Evolutionary conservation across 805 yeast genomes (phyloP).

Genomic region (Isabelozyma gotoi): DNA sequence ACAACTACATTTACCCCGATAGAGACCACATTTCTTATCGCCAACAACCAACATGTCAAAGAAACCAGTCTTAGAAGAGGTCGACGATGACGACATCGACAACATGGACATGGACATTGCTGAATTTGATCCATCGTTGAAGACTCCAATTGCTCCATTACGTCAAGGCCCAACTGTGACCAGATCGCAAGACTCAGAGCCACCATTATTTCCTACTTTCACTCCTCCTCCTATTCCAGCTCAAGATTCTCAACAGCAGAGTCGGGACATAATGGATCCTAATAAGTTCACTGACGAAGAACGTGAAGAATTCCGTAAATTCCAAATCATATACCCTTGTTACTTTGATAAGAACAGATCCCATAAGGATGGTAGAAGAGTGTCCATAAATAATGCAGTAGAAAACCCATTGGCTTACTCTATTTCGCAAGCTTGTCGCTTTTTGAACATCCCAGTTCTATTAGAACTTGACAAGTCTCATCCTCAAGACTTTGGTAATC

Average conservation of each 20-base stretch:
- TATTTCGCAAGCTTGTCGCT: conserved; percentile 68
- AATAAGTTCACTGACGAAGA: conserved; percentile 51
- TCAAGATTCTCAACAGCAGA: conserved; percentile 7
- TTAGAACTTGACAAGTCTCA: conserved; percentile 83
- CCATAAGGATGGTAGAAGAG: conserved; percentile 82
- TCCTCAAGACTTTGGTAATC: conserved; percentile 96
- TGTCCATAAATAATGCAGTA: conserved; percentile 65
- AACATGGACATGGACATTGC: conserved; percentile 92
- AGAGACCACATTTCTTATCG: neutral
- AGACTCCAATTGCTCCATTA: conserved; percentile 68
- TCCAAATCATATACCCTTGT: conserved; percentile 85
- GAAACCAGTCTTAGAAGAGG: conserved; percentile 74
- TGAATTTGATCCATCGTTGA: conserved; percentile 71
- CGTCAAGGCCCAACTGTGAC: conserved; percentile 58
- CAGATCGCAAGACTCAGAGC: conserved; percentile 57
- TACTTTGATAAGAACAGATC: conserved; percentile 82
- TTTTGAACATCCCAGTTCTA: conserved; percentile 40
- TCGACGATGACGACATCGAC: conserved; percentile 84
- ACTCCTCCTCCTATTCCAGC: conserved; percentile 11
- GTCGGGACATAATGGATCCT: conserved; percentile 28
- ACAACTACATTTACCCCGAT: no score
- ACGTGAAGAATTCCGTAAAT: conserved; percentile 59
- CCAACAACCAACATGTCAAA: conserved; percentile 18
- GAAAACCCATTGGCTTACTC: conserved; percentile 85
- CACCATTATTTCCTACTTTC: conserved; percentile 25